Percentiles rank a stretch among this genome's conserved stretches.
Conservation (phyloP, 2,329 filamentous ascomycete species). For the Aspergillus fischeri region DNA sequence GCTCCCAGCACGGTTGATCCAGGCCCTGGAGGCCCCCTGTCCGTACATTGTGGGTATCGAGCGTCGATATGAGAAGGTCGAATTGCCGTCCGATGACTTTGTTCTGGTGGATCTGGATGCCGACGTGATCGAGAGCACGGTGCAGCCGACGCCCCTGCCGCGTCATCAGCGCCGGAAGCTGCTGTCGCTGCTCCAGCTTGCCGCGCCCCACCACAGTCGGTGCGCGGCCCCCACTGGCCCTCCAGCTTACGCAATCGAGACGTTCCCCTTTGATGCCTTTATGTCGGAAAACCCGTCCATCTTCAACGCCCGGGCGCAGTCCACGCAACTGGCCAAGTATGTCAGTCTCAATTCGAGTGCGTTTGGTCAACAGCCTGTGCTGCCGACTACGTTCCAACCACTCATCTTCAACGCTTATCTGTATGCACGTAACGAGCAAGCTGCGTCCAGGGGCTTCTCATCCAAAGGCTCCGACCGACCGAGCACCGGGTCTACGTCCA, state of each 20-base stretch:
- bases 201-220: slow-evolving; percentile 82
- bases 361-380: slow-evolving; percentile 65
- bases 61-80: slow-evolving; percentile 64
- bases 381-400: slow-evolving; percentile 48
- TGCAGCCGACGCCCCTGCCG: slow-evolving; percentile 72
- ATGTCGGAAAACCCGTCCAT: slow-evolving; percentile 79
- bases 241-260: slow-evolving; percentile 87
- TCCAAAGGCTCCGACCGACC: slow-evolving; percentile 60
- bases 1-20: slow-evolving; percentile 79
- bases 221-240: slow-evolving; percentile 85
- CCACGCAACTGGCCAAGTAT: slow-evolving; percentile 75
- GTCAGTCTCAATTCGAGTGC: slow-evolving; percentile 84
- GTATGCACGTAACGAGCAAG: slow-evolving; percentile 65
- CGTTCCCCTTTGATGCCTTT: slow-evolving; percentile 86
- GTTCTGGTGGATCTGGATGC: slow-evolving; percentile 91
- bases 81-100: slow-evolving; percentile 87
- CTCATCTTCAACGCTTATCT: slow-evolving; percentile 91
- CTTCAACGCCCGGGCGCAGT: slow-evolving; percentile 67
- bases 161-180: slow-evolving; percentile 88
- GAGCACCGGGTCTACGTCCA: slow-evolving; percentile 61
- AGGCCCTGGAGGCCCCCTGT: slow-evolving; percentile 88
- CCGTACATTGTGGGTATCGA: slow-evolving; percentile 97
- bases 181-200: slow-evolving; percentile 78
- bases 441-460: slow-evolving; percentile 40
- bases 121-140: slow-evolving; percentile 81